These are phyloP conservation scores for Botrytis sinoallii DNA, from an alignment of 2,329 filamentous ascomycete genomes.

Conservation along the genomic window DNA sequence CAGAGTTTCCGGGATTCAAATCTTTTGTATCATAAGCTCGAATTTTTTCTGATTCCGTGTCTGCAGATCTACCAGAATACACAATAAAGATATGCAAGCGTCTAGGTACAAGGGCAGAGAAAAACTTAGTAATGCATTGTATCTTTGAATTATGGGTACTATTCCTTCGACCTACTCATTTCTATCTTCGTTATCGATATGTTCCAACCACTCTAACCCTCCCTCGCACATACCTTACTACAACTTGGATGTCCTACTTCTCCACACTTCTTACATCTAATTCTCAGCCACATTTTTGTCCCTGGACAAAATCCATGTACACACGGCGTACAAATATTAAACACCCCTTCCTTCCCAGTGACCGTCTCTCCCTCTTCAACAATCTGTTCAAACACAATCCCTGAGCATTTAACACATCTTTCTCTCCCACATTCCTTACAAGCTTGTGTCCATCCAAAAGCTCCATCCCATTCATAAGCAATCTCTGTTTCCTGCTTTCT, in stretches of 20 bases:
- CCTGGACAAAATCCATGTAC: conserved; percentile 13
- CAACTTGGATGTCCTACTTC: neutral
- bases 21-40: neutral
- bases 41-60: neutral
- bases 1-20: neutral
- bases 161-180: neutral
- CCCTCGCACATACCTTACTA: neutral
- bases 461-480: conserved; percentile 17
- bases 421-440: conserved; percentile 7
- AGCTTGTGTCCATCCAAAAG: conserved; percentile 8
- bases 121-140: neutral
- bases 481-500: conserved; percentile 1
- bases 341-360: neutral
- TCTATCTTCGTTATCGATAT: neutral
- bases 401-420: conserved; percentile 3
- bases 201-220: neutral
- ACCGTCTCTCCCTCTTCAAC: neutral
- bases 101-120: neutral
- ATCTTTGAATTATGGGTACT: no score
- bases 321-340: conserved; percentile 11
- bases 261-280: neutral
- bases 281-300: conserved; percentile 7
- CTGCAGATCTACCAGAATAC: neutral
- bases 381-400: conserved; percentile 6
- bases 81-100: neutral